Percentiles rank a stretch among this genome's conserved stretches.
These are phyloP conservation scores for Senecio squalidus DNA, from an alignment of 140 eudicot species.

Conservation along the genomic window DNA sequence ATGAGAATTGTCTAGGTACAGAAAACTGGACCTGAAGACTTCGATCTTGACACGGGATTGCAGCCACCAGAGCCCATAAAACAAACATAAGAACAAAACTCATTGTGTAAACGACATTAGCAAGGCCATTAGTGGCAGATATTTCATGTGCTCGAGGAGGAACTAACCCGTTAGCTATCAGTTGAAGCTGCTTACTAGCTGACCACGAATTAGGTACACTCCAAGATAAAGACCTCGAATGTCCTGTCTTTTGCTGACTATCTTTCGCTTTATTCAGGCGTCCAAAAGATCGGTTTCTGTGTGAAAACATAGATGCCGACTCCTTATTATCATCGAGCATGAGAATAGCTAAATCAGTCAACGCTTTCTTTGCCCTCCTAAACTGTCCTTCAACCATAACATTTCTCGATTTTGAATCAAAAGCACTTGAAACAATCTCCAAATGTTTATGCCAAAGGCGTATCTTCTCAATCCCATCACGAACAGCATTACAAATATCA, in stretches of 20 bases:
- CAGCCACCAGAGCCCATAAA: slow-evolving; percentile 77
- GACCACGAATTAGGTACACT: slow-evolving; percentile 89
- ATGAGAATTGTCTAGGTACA: slow-evolving; percentile 61
- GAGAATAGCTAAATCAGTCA: slow-evolving; percentile 68
- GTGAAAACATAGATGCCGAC: slow-evolving; percentile 44
- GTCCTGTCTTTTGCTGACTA: slow-evolving; percentile 38
- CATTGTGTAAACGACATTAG: slow-evolving; percentile 63
- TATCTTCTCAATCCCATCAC: slow-evolving; percentile 72
- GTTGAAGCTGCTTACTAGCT: slow-evolving; percentile 81
- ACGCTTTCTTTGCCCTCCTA: slow-evolving; percentile 65
- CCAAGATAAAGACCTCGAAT: slow-evolving; percentile 87
- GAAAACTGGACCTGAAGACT: slow-evolving; percentile 45
- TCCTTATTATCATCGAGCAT: slow-evolving; percentile 64
- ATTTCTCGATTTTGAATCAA: slow-evolving; percentile 43
- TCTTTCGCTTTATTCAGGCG: slow-evolving; percentile 53
- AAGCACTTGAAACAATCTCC: slow-evolving; percentile 55
- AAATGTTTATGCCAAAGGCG: slow-evolving; percentile 59
- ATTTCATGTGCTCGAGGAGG: slow-evolving; percentile 64
- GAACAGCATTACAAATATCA: slow-evolving; percentile 74
- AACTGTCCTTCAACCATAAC: slow-evolving; percentile 54
- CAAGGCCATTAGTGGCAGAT: slow-evolving; percentile 56
- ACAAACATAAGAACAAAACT: slow-evolving; percentile 71
- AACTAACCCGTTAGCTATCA: slow-evolving; percentile 49
- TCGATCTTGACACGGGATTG: slow-evolving; percentile 89
- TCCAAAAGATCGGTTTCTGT: slow-evolving; percentile 71